Conservation (phyloP, 208 protist species). For the Acanthamoeba polyphaga region DNA sequence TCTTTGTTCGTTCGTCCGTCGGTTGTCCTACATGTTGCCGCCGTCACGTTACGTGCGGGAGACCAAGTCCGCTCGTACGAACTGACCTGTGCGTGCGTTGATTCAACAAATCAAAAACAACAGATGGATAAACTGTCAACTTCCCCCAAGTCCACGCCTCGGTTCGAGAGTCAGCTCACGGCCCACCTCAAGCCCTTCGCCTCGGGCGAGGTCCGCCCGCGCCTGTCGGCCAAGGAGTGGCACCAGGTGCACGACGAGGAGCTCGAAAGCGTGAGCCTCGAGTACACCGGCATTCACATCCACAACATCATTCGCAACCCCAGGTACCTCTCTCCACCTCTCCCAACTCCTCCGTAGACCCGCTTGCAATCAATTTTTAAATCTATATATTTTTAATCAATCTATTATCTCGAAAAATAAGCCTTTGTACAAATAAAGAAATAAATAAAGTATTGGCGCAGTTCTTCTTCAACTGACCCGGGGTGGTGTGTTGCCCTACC, state of each 20-base stretch:
- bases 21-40: background rate
- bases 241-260: constrained; percentile 27
- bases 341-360: background rate
- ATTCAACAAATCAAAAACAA: too few relatives aligned
- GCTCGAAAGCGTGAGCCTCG: constrained; percentile 44
- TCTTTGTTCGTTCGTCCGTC: too few relatives aligned
- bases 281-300: constrained; percentile 43
- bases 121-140: background rate
- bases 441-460: too few relatives aligned
- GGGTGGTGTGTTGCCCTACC: too few relatives aligned
- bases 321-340: background rate
- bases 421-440: too few relatives aligned
- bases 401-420: background rate
- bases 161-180: background rate
- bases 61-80: too few relatives aligned
- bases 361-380: background rate
- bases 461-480: too few relatives aligned
- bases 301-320: constrained; percentile 54
- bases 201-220: background rate
- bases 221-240: constrained; percentile 13
- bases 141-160: background rate
- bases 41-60: background rate
- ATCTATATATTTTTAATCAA: background rate
- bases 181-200: constrained; percentile 11
- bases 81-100: too few relatives aligned